phyloP scores from a whole-genome alignment of 768 basidiomycete genomes.

The Mrakia frigida region DNA sequence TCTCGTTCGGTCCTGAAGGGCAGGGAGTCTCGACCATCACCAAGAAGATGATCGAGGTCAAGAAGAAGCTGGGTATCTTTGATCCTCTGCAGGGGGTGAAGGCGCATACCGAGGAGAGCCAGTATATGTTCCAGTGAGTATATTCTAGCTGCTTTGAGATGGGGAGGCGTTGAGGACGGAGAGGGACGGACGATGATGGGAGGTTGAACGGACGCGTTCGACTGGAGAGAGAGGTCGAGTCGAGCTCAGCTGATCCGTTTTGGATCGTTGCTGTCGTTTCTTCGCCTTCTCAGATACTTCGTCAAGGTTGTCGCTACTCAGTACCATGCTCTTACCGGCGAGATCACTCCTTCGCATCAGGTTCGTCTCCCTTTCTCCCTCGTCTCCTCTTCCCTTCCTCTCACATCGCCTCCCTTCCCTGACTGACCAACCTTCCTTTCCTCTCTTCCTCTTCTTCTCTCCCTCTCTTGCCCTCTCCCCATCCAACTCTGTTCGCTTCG shows the following conservation, averaged over 20 bases:
- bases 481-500: too few species aligned
- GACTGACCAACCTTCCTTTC: constrained; percentile 22
- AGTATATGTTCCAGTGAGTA: constrained; percentile 43
- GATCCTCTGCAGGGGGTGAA: constrained; percentile 67
- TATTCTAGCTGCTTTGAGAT: too few species aligned
- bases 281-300: constrained; percentile 77
- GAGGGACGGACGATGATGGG: not conserved
- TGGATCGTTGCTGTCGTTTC: too few species aligned
- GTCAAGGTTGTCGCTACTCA: constrained; percentile 96
- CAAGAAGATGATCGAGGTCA: constrained; percentile 53
- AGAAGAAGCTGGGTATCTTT: constrained; percentile 63
- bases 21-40: constrained; percentile 47
- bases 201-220: too few species aligned
- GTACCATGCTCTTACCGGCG: constrained; percentile 75
- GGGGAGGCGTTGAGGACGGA: not conserved
- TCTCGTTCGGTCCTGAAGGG: constrained; percentile 67
- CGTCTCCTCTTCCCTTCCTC: constrained; percentile 27
- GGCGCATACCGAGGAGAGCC: constrained; percentile 49
- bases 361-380: not conserved
- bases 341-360: constrained; percentile 42
- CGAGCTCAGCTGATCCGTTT: constrained; percentile 52
- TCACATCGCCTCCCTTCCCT: too few species aligned
- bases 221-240: not conserved
- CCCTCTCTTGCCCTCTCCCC: too few species aligned
- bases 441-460: not conserved